Evolutionary conservation across 345 rosid genomes (phyloP), one percentile per base, ranked within the genome.

Genomic region (Linum usitatissimum): DNA sequence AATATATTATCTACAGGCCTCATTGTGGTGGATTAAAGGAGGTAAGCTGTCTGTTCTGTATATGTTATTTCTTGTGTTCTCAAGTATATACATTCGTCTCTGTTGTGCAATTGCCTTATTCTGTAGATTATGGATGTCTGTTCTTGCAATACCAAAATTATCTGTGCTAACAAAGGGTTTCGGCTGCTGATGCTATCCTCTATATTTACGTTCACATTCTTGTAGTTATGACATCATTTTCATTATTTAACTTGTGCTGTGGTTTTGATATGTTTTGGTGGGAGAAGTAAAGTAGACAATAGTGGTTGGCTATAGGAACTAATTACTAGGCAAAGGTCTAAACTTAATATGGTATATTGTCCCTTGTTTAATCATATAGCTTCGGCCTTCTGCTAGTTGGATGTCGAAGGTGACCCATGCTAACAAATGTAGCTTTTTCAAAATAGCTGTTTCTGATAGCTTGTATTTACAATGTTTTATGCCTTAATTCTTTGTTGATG

Each of bases 1-100:
- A 93, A 75, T 93, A 73, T 75, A 90, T 93, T 67, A 69, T 90
- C 78, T 93, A 93, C 66, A 87, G 17, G 71, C 99, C 99, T 70
- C 94, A 90, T 6, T 66, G 63, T 51, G 79, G 72, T 72, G 90
- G 99, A 70, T 62, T 30, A 64, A 61, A 63, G 63, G 88, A 93
- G 97, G 99, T 92, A 45, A 10, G 13, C 13, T 45, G 10, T 12
- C 51, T 45, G 14, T 45, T 45, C 13, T 45, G 17, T 45, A 10
- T 15, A 15, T 45, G 51, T 34, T 34, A 34, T 4, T 34, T 34
- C 17, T 45, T 45, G 17, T 45, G 14, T 45, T 7, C 51, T 45
- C 51, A 12, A 45, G 51, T 7, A 2, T 45, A 10, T 9, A 13
- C 51, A 45, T 45, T 45, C 3, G 8, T 45, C 13, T 15, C 51